These are phyloP conservation scores for Immersiporthe knoxdaviesiana DNA, from an alignment of 2,329 filamentous ascomycete species.

Conservation along the genomic window DNA sequence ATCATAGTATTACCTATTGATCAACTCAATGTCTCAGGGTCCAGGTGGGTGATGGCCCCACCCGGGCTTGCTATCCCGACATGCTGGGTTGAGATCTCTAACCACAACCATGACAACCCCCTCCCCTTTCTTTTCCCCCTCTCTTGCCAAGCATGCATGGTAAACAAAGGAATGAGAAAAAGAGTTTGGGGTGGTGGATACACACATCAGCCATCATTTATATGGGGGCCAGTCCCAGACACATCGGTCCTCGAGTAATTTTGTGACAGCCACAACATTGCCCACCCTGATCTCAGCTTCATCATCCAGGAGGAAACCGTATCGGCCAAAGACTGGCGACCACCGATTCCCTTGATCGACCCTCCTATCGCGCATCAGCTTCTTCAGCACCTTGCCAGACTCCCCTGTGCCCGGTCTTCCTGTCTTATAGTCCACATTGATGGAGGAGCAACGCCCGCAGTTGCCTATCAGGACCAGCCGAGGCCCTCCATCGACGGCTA, in stretches of 20 bases:
- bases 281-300: constrained; percentile 54
- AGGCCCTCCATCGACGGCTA: constrained; percentile 47
- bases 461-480: constrained; percentile 67
- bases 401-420: constrained; percentile 62
- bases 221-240: constrained; percentile 29
- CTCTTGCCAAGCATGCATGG: too few relatives aligned
- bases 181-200: background rate
- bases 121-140: too few relatives aligned
- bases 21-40: background rate
- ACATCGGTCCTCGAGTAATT: constrained; percentile 36
- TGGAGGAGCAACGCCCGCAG: constrained; percentile 68
- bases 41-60: background rate
- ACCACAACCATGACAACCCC: background rate
- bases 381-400: constrained; percentile 66
- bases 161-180: background rate
- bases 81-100: background rate
- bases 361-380: constrained; percentile 69
- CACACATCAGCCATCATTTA: constrained; percentile 1
- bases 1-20: too few relatives aligned
- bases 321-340: constrained; percentile 73
- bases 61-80: background rate
- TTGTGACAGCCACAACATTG: constrained; percentile 57
- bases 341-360: constrained; percentile 71
- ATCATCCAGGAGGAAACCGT: constrained; percentile 59
- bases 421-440: constrained; percentile 73